Evolutionary conservation across 1,139 yeast genomes (phyloP).

Genomic region (Suhomyces taliae): DNA sequence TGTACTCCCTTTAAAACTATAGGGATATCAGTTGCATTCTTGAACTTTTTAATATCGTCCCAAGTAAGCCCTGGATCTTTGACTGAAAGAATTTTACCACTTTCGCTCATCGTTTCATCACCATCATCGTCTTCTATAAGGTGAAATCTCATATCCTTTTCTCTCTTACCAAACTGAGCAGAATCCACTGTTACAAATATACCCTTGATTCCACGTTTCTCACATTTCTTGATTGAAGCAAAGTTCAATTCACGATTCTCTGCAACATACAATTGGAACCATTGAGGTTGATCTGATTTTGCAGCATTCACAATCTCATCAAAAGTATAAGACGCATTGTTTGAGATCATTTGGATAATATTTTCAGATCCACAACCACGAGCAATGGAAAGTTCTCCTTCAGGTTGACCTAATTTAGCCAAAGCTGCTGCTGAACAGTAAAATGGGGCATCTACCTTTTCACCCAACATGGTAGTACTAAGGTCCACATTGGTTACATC

Average conservation of each 20-base stretch:
- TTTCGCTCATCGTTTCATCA: slow-evolving; percentile 76
- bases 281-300: slow-evolving; percentile 60
- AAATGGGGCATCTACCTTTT: slow-evolving; percentile 52
- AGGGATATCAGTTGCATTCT: slow-evolving; percentile 58
- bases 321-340: slow-evolving; percentile 71
- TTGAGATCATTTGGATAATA: slow-evolving; percentile 78
- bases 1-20: slow-evolving; percentile 71
- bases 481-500: slow-evolving; percentile 56
- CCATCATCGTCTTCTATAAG: slow-evolving; percentile 63
- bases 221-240: slow-evolving; percentile 67
- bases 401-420: slow-evolving; percentile 74
- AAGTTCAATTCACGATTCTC: slow-evolving; percentile 59
- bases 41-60: slow-evolving; percentile 58
- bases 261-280: slow-evolving; percentile 91
- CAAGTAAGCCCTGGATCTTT: slow-evolving; percentile 76
- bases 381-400: slow-evolving; percentile 78
- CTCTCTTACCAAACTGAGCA: slow-evolving; percentile 91
- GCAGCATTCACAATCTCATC: slow-evolving; percentile 67
- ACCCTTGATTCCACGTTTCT: slow-evolving; percentile 72
- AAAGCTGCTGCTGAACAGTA: slow-evolving; percentile 81
- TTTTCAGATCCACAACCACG: slow-evolving; percentile 68
- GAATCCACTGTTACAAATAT: slow-evolving; percentile 90
- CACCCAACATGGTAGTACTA: slow-evolving; percentile 43
- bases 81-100: slow-evolving; percentile 72
- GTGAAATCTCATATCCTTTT: slow-evolving; percentile 57